Percentiles rank a stretch among this genome's conserved stretches.
phyloP scores from a whole-genome alignment of 108 stramenopile species.

The Cylindrotheca fusiformis region DNA sequence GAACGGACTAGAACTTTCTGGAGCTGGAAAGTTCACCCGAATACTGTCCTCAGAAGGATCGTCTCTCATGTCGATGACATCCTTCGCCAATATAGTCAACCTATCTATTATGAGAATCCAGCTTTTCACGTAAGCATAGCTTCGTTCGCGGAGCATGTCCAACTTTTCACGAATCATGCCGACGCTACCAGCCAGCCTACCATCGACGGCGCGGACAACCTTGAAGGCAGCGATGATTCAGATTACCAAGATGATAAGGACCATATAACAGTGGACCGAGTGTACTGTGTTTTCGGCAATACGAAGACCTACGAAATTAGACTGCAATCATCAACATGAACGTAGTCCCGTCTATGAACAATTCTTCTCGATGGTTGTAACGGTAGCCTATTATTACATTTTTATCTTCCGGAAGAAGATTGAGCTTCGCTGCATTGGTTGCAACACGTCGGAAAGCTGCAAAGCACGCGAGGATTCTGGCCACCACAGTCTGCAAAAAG shows the following conservation, averaged over 20 bases:
- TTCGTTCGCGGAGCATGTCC: constrained; percentile 35
- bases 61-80: constrained; percentile 35
- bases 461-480: constrained; percentile 32
- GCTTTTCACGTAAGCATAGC: constrained; percentile 41
- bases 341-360: neutral
- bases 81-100: constrained; percentile 24
- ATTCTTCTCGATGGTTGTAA: constrained; percentile 6
- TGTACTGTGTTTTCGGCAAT: constrained; percentile 29
- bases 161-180: neutral
- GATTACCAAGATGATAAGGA: constrained; percentile 7
- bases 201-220: neutral
- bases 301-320: constrained; percentile 24
- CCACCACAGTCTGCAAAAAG: constrained; percentile 50
- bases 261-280: neutral
- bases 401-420: neutral
- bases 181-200: neutral
- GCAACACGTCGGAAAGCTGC: constrained; percentile 49
- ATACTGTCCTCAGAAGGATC: constrained; percentile 16
- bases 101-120: constrained; percentile 40
- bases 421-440: constrained; percentile 44
- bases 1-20: constrained; percentile 42
- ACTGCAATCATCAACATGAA: neutral
- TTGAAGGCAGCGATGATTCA: neutral
- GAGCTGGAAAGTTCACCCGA: constrained; percentile 28
- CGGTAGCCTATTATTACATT: neutral